Evolutionary conservation across 225 moss, liverwort and hornwort genomes (phyloP).

Genomic region (Takakia lepidozioides): DNA sequence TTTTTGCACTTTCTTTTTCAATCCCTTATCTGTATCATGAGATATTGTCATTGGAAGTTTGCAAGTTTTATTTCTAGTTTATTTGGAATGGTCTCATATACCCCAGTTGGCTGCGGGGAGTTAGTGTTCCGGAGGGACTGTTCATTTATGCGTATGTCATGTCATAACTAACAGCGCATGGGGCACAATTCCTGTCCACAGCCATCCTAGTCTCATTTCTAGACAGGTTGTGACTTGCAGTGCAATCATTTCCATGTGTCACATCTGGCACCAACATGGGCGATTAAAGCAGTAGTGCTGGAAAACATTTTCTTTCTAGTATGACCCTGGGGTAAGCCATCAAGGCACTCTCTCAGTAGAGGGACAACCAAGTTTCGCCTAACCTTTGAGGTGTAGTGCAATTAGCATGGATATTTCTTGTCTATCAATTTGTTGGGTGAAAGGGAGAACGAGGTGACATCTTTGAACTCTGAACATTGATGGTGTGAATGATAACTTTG

Average conservation of each 20-base stretch:
- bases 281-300: no score
- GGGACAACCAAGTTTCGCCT: neutral
- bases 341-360: neutral
- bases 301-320: no score
- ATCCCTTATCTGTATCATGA: neutral
- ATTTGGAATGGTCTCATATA: neutral
- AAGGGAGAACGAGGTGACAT: neutral
- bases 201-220: no score
- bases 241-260: no score
- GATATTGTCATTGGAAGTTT: no score
- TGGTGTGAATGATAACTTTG: slow-evolving; percentile 2
- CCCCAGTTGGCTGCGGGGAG: neutral
- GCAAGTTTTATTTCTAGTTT: no score
- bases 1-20: neutral
- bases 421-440: neutral
- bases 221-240: no score
- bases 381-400: neutral
- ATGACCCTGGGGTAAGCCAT: no score
- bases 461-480: neutral
- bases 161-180: no score
- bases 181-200: no score
- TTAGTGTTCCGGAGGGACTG: neutral
- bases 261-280: no score
- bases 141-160: no score
- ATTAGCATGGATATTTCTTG: neutral